Conservation (phyloP, 2,329 filamentous ascomycete genomes). For the Diaporthe caulivora region DNA sequence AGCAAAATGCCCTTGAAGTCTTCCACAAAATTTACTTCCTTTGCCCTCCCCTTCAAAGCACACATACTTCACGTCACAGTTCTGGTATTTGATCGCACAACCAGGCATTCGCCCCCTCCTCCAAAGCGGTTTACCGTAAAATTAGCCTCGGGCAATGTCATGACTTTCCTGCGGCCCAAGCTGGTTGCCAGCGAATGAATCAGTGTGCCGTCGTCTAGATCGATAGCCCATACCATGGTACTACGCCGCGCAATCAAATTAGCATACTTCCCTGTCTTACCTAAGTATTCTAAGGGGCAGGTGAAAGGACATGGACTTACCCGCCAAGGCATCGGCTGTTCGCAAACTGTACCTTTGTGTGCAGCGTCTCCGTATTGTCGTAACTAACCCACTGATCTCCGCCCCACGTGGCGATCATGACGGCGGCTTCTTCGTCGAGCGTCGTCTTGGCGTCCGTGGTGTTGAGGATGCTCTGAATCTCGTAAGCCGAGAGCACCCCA, state of each 20-base stretch:
- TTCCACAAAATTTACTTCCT: no score
- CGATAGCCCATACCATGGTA: background rate
- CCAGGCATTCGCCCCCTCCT: no score
- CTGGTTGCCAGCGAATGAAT: no score
- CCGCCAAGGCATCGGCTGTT: background rate
- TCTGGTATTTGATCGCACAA: no score
- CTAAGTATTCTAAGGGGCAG: background rate
- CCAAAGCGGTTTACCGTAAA: no score
- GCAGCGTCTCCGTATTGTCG: background rate
- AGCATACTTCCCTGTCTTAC: no score
- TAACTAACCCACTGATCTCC: background rate
- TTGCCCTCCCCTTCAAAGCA: no score
- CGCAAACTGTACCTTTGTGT: background rate
- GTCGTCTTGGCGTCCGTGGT: background rate
- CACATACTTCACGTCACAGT: no score
- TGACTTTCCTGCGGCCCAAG: no score
- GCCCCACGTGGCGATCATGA: background rate
- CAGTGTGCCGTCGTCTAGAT: no score
- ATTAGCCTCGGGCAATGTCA: no score
- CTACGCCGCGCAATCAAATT: background rate
- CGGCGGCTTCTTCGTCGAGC: background rate
- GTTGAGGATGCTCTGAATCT: background rate
- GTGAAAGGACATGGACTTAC: background rate
- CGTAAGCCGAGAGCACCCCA: background rate
- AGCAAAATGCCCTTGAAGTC: no score